Conservation (phyloP, 306 rosid genomes). For the Ammopiptanthus mongolicus region DNA sequence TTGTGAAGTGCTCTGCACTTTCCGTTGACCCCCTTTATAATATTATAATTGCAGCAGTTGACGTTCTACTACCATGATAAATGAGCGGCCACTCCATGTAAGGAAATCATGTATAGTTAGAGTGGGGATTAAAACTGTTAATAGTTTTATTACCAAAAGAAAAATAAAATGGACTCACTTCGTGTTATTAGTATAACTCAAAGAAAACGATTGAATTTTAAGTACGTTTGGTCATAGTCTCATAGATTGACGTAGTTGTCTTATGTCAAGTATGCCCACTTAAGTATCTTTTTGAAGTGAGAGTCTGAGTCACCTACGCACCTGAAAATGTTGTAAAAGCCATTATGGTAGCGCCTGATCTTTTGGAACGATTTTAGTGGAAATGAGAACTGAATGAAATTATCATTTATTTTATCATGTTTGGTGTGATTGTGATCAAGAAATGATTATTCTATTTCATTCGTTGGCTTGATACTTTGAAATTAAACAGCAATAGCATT, state of each 20-base stretch:
- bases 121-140: background rate
- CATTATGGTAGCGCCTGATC: background rate
- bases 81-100: background rate
- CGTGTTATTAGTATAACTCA: background rate
- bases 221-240: background rate
- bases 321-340: background rate
- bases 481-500: background rate
- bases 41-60: slow-evolving; percentile 18
- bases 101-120: slow-evolving; percentile 32
- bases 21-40: slow-evolving; percentile 6
- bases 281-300: background rate
- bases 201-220: background rate
- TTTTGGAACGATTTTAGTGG: background rate
- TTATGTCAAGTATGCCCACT: background rate
- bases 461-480: background rate
- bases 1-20: slow-evolving; percentile 17
- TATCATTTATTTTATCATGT: background rate
- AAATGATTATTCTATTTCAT: background rate
- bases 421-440: background rate
- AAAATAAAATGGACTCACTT: background rate
- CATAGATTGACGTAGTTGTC: background rate
- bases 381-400: background rate
- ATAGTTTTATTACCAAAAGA: background rate
- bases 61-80: slow-evolving; percentile 13
- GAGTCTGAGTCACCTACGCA: background rate